Base-by-base conservation (phyloP, 176 grass and related monocot genomes). In the Triticum aestivum region DNA sequence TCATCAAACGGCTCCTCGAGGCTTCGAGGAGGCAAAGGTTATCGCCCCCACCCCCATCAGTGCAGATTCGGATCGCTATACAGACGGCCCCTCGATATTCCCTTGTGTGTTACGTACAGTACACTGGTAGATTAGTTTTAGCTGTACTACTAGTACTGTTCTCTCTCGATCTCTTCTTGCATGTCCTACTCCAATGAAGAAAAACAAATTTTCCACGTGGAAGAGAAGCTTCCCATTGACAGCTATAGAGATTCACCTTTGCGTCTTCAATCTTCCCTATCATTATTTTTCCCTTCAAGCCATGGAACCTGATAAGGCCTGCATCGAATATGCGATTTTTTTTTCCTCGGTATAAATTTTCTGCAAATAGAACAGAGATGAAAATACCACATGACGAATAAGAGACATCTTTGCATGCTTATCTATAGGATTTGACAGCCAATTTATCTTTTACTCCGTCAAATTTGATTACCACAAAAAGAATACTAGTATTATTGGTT, bases 201-300 rank as follows among this genome's bases (percentile, higher is more conserved):
- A 49, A 42, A 87, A n/a, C 65, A 44, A 37, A 52, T 59, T 42
- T 83, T 87, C 75, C 61, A 27, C 73, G 47, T 69, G 35, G 75
- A 69, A 49, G 12, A 74, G 75, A 90, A 90, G 85, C 85, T 87
- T 84, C 85, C 52, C 47, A 14, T 61, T 52, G 81, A 81, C 85
- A 87, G 69, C 81, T 79, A 69, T 13, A 7, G 2, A 41, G 20
- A 75, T 75, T 75, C 72, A 47, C n/a, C 70, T 15, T 45, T 44
- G 69, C 38, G 23, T 73, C 37, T 44, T 26, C 70, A 45, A 41
- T 23, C 21, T 65, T 67, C 32, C 32, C 64, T 54, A 18, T 54
- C 65, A 33, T 68, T 13, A 8, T 10, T 32, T 15, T 3, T 30
- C 2, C 12, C 14, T 67, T 0, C 64, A 33, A 33, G 29, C 27